Conservation (phyloP, 306 rosid genomes). For the Cicer chorassanicum region DNA sequence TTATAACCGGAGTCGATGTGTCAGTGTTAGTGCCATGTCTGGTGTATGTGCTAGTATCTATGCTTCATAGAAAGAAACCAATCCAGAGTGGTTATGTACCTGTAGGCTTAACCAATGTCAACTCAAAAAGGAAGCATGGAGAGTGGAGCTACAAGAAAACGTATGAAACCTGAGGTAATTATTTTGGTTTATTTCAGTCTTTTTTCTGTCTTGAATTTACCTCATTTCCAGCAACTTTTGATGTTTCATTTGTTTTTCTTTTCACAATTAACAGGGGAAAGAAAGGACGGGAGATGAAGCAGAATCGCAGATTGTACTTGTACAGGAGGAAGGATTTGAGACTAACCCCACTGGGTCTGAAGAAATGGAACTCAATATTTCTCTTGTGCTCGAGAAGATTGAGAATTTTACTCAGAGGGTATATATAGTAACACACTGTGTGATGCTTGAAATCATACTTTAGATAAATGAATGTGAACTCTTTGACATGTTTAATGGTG, state of each 20-base stretch:
- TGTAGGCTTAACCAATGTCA: constrained; percentile 42
- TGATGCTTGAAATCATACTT: constrained; percentile 22
- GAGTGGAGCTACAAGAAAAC: constrained; percentile 55
- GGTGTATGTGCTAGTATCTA: too few species aligned
- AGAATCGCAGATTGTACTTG: constrained; percentile 48
- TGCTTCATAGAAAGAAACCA: too few species aligned
- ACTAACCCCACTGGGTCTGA: constrained; percentile 55
- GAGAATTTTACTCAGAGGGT: constrained; percentile 83
- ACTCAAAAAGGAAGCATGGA: constrained; percentile 50
- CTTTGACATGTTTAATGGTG: constrained; percentile 9
- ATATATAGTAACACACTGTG: constrained; percentile 13
- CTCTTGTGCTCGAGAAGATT: constrained; percentile 67
- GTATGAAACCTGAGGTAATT: constrained; percentile 57
- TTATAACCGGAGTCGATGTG: too few species aligned
- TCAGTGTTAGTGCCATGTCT: too few species aligned
- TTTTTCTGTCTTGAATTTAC: constrained; percentile 14
- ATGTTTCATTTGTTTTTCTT: neutral
- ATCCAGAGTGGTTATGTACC: neutral
- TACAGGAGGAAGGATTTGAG: constrained; percentile 57
- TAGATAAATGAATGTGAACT: neutral
- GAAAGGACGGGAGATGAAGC: constrained; percentile 54
- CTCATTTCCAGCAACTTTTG: neutral
- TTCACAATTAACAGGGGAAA: constrained; percentile 42
- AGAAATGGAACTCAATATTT: constrained; percentile 71
- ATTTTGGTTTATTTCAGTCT: constrained; percentile 6